phyloP scores from a whole-genome alignment of 1,284 basidiomycete species.

The Coniophora puteana region DNA sequence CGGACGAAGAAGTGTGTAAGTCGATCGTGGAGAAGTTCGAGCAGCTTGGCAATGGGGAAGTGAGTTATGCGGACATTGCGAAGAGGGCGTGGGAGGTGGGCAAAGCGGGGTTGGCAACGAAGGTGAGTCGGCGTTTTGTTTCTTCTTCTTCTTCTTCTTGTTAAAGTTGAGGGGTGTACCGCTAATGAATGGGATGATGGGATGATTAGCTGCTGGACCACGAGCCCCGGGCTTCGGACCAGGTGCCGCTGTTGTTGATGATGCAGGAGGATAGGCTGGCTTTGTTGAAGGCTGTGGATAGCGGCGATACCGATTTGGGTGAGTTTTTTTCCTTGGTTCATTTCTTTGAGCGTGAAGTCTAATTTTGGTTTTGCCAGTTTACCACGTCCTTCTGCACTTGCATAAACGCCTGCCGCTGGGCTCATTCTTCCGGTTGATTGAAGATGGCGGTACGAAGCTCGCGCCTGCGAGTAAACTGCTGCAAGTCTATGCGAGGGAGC shows the following conservation, averaged over 20 bases:
- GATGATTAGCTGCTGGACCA: slow-evolving; percentile 78
- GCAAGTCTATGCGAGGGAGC: slow-evolving; percentile 86
- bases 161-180: no score
- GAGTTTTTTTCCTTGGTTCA: slow-evolving; percentile 16
- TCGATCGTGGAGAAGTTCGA: slow-evolving; percentile 88
- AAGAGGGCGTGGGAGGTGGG: slow-evolving; percentile 93
- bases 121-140: slow-evolving; percentile 43
- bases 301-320: slow-evolving; percentile 95
- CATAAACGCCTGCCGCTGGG: slow-evolving; percentile 83
- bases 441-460: slow-evolving; percentile 78
- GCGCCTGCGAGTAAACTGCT: slow-evolving; percentile 73
- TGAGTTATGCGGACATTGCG: slow-evolving; percentile 95
- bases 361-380: slow-evolving; percentile 51
- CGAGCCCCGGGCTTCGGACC: slow-evolving; percentile 86
- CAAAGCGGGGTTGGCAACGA: slow-evolving; percentile 81
- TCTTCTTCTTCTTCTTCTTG: not conserved
- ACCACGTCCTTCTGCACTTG: slow-evolving; percentile 85
- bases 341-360: not conserved
- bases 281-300: slow-evolving; percentile 87
- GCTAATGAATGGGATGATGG: slow-evolving; percentile 4
- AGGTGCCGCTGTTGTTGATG: slow-evolving; percentile 86
- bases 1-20: slow-evolving; percentile 77
- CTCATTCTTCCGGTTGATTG: slow-evolving; percentile 92
- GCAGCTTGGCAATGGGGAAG: slow-evolving; percentile 62
- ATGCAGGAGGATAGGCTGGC: slow-evolving; percentile 96